phyloP scores from a whole-genome alignment of 208 protist species.

The Endotrypanum monterogeii region DNA sequence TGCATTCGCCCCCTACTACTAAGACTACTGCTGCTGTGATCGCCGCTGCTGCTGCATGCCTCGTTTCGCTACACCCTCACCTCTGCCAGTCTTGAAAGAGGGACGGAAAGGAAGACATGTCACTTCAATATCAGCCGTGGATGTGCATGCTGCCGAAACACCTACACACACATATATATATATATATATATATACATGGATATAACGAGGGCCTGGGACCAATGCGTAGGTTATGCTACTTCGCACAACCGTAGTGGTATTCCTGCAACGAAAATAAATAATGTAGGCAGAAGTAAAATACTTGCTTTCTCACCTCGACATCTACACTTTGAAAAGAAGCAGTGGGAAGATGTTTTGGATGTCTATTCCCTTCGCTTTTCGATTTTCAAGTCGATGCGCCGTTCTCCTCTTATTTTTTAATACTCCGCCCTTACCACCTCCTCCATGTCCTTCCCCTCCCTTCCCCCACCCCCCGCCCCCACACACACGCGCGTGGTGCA shows the following conservation, averaged over 20 bases:
- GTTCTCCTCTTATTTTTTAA: neutral
- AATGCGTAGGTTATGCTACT: neutral
- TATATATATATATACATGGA: neutral
- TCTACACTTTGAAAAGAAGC: neutral
- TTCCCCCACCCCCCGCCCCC: too few species aligned
- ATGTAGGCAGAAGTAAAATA: neutral
- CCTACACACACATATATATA: neutral
- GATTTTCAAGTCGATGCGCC: neutral
- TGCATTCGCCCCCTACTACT: too few species aligned
- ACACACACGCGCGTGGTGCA: neutral
- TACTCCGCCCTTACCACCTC: neutral
- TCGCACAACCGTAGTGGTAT: neutral
- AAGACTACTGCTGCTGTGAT: too few species aligned
- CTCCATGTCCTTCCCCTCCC: too few species aligned
- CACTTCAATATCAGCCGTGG: too few species aligned
- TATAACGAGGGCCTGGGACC: too few species aligned
- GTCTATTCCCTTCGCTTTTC: neutral
- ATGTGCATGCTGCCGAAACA: too few species aligned
- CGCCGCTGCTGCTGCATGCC: too few species aligned
- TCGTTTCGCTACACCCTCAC: too few species aligned
- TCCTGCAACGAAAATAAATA: neutral
- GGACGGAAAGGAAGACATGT: too few species aligned
- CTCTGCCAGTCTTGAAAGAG: too few species aligned
- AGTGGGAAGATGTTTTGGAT: neutral
- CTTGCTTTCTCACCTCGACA: too few species aligned